Percentiles rank a stretch among this genome's conserved stretches.
Evolutionary conservation across 1,284 basidiomycete species (phyloP).

Genomic region (Pholiota adiposa): DNA sequence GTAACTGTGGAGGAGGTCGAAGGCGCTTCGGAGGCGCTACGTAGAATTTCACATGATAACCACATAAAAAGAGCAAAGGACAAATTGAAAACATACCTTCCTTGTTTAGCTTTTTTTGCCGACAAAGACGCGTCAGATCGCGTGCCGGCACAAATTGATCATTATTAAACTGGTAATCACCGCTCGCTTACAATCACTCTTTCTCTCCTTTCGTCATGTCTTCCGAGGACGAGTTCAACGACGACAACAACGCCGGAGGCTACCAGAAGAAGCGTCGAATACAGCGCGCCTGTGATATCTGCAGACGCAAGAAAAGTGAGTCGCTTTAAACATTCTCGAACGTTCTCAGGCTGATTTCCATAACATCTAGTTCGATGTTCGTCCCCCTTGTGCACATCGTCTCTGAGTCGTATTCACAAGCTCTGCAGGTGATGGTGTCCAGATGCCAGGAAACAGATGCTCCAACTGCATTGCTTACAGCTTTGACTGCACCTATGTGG

Average conservation of each 20-base stretch:
- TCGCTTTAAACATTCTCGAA: slow-evolving; percentile 10
- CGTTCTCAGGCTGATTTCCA: slow-evolving; percentile 10
- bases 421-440: slow-evolving; percentile 58
- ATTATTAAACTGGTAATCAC: neutral
- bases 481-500: slow-evolving; percentile 79
- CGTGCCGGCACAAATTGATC: slow-evolving; percentile 16
- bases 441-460: slow-evolving; percentile 71
- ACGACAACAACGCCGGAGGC: slow-evolving; percentile 28
- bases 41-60: neutral
- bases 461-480: slow-evolving; percentile 80
- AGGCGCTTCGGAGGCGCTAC: neutral
- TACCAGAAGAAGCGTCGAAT: slow-evolving; percentile 66
- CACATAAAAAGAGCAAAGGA: neutral
- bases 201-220: slow-evolving; percentile 35
- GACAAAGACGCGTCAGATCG: slow-evolving; percentile 18
- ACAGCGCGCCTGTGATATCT: slow-evolving; percentile 77
- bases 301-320: slow-evolving; percentile 76
- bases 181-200: slow-evolving; percentile 1
- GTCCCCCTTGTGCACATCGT: slow-evolving; percentile 24
- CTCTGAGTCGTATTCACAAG: neutral
- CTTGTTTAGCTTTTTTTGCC: slow-evolving; percentile 4
- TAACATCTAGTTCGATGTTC: slow-evolving; percentile 54
- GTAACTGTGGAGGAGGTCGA: neutral
- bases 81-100: neutral
- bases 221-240: slow-evolving; percentile 45